A percentile compares a stretch with the other conserved stretches of the same genome.
These are phyloP conservation scores for Diaporthe sp. DNA, from an alignment of 2,329 filamentous ascomycete genomes.

Conservation along the genomic window DNA sequence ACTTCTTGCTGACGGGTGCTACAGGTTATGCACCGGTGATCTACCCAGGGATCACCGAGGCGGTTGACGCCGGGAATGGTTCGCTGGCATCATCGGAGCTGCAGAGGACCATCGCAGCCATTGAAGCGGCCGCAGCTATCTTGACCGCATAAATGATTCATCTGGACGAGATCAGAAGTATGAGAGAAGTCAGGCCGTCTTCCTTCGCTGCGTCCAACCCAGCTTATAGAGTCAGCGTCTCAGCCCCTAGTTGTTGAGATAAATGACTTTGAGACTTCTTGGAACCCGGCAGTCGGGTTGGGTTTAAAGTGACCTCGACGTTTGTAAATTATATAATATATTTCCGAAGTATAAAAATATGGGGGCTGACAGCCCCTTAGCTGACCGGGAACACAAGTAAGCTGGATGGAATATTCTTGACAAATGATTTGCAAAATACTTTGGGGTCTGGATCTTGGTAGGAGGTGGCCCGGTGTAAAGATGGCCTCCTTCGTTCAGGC, in stretches of 20 bases:
- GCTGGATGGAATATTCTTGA: background rate
- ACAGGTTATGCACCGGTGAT: slow-evolving; percentile 10
- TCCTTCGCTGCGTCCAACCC: background rate
- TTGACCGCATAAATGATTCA: background rate
- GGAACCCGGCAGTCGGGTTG: background rate
- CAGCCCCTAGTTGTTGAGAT: too few relatives aligned
- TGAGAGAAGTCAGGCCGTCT: background rate
- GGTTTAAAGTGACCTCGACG: background rate
- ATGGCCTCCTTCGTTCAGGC: background rate
- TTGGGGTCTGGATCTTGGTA: background rate
- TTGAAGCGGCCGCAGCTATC: slow-evolving; percentile 5
- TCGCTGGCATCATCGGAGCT: slow-evolving; percentile 21
- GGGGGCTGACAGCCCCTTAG: background rate
- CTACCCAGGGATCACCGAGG: slow-evolving; percentile 8
- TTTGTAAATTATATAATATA: too few relatives aligned
- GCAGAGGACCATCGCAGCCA: slow-evolving; percentile 9
- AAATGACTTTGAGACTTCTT: too few relatives aligned
- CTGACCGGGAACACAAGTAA: background rate
- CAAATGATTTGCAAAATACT: background rate
- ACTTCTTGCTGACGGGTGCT: background rate
- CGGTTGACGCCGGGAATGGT: slow-evolving; percentile 2
- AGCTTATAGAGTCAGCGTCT: too few relatives aligned
- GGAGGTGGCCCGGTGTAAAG: too few relatives aligned
- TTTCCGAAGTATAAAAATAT: too few relatives aligned
- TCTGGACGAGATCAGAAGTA: background rate